Conservation (phyloP, 1,284 basidiomycete species). For the Malassezia yamatoensis region DNA sequence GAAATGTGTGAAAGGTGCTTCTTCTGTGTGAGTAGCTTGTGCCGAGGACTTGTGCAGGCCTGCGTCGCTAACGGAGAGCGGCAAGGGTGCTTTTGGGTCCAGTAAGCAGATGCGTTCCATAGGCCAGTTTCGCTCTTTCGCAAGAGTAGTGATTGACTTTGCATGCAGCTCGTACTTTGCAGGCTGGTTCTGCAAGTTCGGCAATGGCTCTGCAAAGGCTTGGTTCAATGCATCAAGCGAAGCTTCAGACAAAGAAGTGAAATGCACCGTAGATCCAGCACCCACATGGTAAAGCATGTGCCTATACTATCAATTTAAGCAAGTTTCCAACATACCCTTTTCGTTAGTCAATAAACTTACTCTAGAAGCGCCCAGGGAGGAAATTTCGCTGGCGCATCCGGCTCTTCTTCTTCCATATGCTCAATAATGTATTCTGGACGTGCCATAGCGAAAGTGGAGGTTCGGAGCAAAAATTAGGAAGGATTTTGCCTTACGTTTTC, state of each 20-base stretch:
- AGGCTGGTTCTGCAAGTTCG: slow-evolving; percentile 14
- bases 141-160: slow-evolving; percentile 59
- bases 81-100: slow-evolving; percentile 35
- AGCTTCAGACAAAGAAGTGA: slow-evolving; percentile 67
- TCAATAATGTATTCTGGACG: slow-evolving; percentile 45
- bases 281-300: slow-evolving; percentile 76
- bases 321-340: slow-evolving; percentile 23
- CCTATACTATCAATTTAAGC: slow-evolving; percentile 51
- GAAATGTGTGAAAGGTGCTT: slow-evolving; percentile 31
- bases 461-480: not conserved
- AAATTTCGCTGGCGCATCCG: slow-evolving; percentile 32
- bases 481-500: too few species aligned
- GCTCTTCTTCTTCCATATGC: slow-evolving; percentile 47
- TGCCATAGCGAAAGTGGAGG: slow-evolving; percentile 5
- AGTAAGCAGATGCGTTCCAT: slow-evolving; percentile 49
- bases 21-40: slow-evolving; percentile 46
- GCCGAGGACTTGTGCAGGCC: slow-evolving; percentile 13
- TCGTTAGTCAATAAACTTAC: slow-evolving; percentile 6
- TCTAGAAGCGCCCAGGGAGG: slow-evolving; percentile 45
- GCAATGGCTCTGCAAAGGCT: slow-evolving; percentile 45
- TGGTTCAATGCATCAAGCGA: slow-evolving; percentile 58
- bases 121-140: slow-evolving; percentile 54
- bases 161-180: slow-evolving; percentile 58
- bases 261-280: slow-evolving; percentile 59
- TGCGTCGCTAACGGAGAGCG: slow-evolving; percentile 30